Evolutionary conservation across 495 filamentous ascomycete genomes (phyloP).

Genomic region (Pyrenula aspistea): DNA sequence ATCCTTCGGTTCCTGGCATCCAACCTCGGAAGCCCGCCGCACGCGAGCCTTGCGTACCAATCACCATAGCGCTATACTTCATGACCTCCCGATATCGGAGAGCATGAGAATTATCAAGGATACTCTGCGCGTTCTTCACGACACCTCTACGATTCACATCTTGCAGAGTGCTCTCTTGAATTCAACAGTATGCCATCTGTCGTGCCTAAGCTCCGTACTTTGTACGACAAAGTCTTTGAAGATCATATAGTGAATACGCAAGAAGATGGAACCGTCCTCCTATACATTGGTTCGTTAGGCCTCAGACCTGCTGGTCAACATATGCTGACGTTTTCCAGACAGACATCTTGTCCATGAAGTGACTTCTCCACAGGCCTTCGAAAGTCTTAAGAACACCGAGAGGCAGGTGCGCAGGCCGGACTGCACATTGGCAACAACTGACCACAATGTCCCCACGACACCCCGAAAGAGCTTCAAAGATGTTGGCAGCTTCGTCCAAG

Average conservation of each 20-base stretch:
- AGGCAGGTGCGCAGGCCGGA: slow-evolving; percentile 85
- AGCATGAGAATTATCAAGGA: no score
- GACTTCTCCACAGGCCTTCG: slow-evolving; percentile 97
- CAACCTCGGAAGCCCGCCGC: no score
- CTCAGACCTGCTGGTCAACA: slow-evolving; percentile 1
- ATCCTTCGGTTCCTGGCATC: no score
- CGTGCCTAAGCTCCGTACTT: slow-evolving; percentile 65
- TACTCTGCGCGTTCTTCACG: no score
- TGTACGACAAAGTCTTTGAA: slow-evolving; percentile 96
- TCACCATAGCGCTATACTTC: no score
- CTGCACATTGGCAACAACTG: slow-evolving; percentile 91
- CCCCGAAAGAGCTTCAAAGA: slow-evolving; percentile 82
- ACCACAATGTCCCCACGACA: slow-evolving; percentile 91
- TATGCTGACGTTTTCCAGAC: slow-evolving; percentile 33
- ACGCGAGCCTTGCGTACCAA: no score
- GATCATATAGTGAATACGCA: slow-evolving; percentile 90
- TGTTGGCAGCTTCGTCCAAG: slow-evolving; percentile 75
- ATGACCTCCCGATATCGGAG: no score
- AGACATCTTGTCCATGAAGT: slow-evolving; percentile 97
- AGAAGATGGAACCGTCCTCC: slow-evolving; percentile 78
- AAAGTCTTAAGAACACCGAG: slow-evolving; percentile 78
- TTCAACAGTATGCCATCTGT: slow-evolving; percentile 69
- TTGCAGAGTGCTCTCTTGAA: no score
- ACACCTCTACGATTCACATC: no score
- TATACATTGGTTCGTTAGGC: slow-evolving; percentile 68